Conservation (phyloP, 768 basidiomycete genomes). For the Macrolepiota fuliginosa region DNA sequence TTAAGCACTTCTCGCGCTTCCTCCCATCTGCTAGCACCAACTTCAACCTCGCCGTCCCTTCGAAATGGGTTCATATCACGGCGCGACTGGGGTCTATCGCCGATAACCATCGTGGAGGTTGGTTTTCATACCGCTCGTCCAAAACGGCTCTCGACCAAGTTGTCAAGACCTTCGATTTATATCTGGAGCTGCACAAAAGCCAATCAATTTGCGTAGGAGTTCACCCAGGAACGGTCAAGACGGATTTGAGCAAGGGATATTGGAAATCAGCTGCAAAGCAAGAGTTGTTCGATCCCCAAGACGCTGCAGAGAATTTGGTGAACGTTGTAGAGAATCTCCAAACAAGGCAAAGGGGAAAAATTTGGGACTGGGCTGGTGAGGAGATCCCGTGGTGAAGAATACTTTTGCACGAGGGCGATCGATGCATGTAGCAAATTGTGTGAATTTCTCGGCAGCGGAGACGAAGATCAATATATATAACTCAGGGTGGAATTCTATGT, state of each 20-base stretch:
- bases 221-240: constrained; percentile 62
- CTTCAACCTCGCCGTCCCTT: constrained; percentile 24
- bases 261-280: constrained; percentile 39
- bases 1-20: constrained; percentile 63
- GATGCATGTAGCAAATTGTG: background rate
- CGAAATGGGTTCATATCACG: constrained; percentile 61
- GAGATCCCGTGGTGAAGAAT: constrained; percentile 37
- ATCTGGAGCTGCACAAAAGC: constrained; percentile 44
- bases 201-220: constrained; percentile 53
- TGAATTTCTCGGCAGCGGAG: background rate
- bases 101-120: constrained; percentile 57
- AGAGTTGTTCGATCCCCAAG: constrained; percentile 47
- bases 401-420: background rate
- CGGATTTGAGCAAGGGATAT: constrained; percentile 53
- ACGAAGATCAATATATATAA: background rate
- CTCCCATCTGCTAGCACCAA: constrained; percentile 35
- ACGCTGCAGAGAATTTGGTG: constrained; percentile 45
- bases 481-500: background rate
- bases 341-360: constrained; percentile 40
- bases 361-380: constrained; percentile 61
- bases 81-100: constrained; percentile 58
- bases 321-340: constrained; percentile 42
- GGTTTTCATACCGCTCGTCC: constrained; percentile 62
- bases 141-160: constrained; percentile 65
- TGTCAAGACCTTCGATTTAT: constrained; percentile 57